These are phyloP conservation scores for Hortaea sp. DNA, from an alignment of 2,329 filamentous ascomycete genomes.

Conservation along the genomic window DNA sequence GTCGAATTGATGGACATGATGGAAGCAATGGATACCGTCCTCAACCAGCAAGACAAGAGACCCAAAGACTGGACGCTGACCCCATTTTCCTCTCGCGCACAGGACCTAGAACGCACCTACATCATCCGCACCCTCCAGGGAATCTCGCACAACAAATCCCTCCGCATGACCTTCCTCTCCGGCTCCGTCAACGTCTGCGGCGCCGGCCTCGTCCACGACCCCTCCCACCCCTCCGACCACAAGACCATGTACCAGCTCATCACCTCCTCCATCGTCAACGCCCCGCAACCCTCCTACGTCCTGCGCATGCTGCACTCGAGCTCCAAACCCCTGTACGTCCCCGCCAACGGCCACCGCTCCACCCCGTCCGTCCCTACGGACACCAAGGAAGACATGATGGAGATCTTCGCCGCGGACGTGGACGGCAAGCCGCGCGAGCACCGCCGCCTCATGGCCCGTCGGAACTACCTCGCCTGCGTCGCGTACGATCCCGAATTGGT, in stretches of 20 bases:
- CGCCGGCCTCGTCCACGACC: constrained; percentile 89
- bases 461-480: constrained; percentile 90
- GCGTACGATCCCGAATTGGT: constrained; percentile 82
- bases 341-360: constrained; percentile 68
- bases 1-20: background rate
- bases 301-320: constrained; percentile 93
- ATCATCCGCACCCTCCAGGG: constrained; percentile 91
- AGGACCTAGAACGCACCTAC: constrained; percentile 92
- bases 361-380: constrained; percentile 56
- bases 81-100: constrained; percentile 2
- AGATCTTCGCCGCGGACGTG: constrained; percentile 93
- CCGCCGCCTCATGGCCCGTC: constrained; percentile 82
- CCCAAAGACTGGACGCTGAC: background rate
- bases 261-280: constrained; percentile 82
- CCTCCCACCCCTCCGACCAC: constrained; percentile 75
- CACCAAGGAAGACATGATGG: constrained; percentile 99
- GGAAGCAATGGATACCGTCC: background rate
- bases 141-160: constrained; percentile 86
- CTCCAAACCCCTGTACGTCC: constrained; percentile 76
- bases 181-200: constrained; percentile 86
- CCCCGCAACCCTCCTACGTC: constrained; percentile 73
- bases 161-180: constrained; percentile 94
- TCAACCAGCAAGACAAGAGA: background rate
- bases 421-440: constrained; percentile 72
- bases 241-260: constrained; percentile 99